These are phyloP conservation scores for Eutypa lata DNA, from an alignment of 2,329 filamentous ascomycete genomes.

Conservation along the genomic window DNA sequence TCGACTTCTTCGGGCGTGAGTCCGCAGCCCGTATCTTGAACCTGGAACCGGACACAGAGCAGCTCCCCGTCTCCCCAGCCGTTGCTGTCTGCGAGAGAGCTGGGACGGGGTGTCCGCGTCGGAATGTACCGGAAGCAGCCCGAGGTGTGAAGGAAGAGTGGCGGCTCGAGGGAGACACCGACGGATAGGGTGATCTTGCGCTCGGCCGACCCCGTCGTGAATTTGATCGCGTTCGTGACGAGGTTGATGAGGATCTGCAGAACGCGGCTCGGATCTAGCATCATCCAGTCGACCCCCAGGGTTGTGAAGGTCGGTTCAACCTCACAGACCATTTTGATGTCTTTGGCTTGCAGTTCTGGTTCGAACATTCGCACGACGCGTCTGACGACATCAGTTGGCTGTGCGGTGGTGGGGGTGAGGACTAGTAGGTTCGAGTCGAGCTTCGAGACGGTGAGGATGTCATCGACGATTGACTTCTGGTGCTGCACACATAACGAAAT, in stretches of 20 bases:
- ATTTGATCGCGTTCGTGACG: constrained; percentile 79
- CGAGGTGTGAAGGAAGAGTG: constrained; percentile 26
- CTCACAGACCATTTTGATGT: constrained; percentile 63
- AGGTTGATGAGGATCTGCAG: constrained; percentile 79
- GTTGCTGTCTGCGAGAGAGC: constrained; percentile 16
- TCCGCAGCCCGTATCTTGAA: constrained; percentile 74
- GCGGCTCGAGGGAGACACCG: constrained; percentile 35
- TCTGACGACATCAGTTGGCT: constrained; percentile 64
- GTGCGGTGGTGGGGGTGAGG: constrained; percentile 67
- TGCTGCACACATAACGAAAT: constrained; percentile 68
- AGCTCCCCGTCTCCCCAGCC: constrained; percentile 31
- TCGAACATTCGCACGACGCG: constrained; percentile 76
- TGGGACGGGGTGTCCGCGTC: constrained; percentile 23
- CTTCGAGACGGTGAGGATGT: constrained; percentile 71
- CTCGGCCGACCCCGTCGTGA: constrained; percentile 62
- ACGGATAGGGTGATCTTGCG: constrained; percentile 52
- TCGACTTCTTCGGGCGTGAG: constrained; percentile 69
- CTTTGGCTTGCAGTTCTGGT: constrained; percentile 66
- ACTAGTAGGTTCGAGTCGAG: constrained; percentile 72
- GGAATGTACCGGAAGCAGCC: not conserved
- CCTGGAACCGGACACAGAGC: constrained; percentile 66
- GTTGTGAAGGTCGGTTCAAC: constrained; percentile 60
- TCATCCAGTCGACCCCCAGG: constrained; percentile 61
- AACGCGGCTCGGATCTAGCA: constrained; percentile 69
- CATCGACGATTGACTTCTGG: constrained; percentile 76